phyloP scores from a whole-genome alignment of 192 early-diverging fungal genomes.

The Mortierella alpina region DNA sequence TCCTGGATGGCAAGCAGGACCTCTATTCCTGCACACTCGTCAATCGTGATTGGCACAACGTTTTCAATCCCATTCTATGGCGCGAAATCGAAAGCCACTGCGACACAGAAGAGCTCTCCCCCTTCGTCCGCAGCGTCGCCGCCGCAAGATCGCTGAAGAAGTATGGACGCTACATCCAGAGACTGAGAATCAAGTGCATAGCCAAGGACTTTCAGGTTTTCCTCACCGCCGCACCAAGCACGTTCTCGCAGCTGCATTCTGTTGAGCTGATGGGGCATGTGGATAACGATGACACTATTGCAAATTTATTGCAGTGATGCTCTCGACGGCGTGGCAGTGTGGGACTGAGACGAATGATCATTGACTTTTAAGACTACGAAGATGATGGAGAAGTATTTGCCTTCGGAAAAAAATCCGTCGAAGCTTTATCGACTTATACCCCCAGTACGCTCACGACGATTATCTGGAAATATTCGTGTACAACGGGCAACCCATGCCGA shows the following conservation, averaged over 20 bases:
- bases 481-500: no score
- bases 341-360: constrained; percentile 2
- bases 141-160: constrained; percentile 1
- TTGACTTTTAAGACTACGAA: not conserved
- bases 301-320: constrained; percentile 4
- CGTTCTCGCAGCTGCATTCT: constrained; percentile 2
- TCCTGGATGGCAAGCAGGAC: constrained; percentile 1
- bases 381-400: constrained; percentile 2
- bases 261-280: not conserved
- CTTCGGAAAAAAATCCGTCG: constrained; percentile 7
- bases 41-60: constrained; percentile 10
- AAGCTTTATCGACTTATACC: no score
- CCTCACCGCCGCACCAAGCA: not conserved
- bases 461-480: no score
- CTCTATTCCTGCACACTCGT: constrained; percentile 10
- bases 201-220: not conserved
- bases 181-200: constrained; percentile 7
- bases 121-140: not conserved
- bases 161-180: constrained; percentile 5
- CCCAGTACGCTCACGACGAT: no score
- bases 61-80: constrained; percentile 8
- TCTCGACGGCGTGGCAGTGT: constrained; percentile 8
- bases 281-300: not conserved
- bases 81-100: not conserved
- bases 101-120: not conserved